A percentile compares a stretch with the other conserved stretches of the same genome.
phyloP scores from a whole-genome alignment of 306 rosid species.

The Lupinus albus region DNA sequence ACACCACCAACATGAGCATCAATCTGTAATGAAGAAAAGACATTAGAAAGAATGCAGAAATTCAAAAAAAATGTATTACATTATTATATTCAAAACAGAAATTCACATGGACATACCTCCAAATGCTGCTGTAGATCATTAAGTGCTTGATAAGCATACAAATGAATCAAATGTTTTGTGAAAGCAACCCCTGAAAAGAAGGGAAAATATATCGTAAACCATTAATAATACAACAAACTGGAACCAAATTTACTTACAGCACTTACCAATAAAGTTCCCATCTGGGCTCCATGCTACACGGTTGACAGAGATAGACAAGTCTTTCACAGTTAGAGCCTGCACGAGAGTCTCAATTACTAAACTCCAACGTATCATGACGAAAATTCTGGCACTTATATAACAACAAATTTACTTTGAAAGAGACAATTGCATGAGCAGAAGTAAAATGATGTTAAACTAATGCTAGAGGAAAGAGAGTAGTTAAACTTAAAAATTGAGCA shows the following conservation, averaged over 20 bases:
- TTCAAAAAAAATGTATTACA: neutral
- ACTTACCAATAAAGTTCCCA: conserved; percentile 70
- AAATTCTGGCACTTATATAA: conserved; percentile 28
- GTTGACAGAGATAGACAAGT: conserved; percentile 53
- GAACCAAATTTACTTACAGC: conserved; percentile 1
- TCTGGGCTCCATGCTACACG: conserved; percentile 77
- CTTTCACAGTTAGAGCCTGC: conserved; percentile 57
- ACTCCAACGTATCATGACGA: conserved; percentile 6
- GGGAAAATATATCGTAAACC: conserved; percentile 4
- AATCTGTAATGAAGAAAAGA: conserved; percentile 45
- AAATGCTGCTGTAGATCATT: conserved; percentile 48
- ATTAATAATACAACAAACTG: conserved; percentile 9
- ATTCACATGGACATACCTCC: conserved; percentile 52
- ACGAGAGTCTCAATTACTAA: conserved; percentile 32
- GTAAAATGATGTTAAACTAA: neutral
- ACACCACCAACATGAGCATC: conserved; percentile 77
- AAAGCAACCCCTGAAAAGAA: conserved; percentile 73
- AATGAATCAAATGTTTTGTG: conserved; percentile 69
- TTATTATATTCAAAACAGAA: conserved; percentile 4
- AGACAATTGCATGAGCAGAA: neutral
- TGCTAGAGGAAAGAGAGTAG: neutral
- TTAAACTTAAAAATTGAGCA: neutral
- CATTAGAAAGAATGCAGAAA: conserved; percentile 3
- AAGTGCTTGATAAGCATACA: conserved; percentile 57
- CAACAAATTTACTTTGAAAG: conserved; percentile 19